Evolutionary conservation across 2,329 filamentous ascomycete species (phyloP), one percentile per base, ranked within the genome.

Genomic region (Venturia pyrina): DNA sequence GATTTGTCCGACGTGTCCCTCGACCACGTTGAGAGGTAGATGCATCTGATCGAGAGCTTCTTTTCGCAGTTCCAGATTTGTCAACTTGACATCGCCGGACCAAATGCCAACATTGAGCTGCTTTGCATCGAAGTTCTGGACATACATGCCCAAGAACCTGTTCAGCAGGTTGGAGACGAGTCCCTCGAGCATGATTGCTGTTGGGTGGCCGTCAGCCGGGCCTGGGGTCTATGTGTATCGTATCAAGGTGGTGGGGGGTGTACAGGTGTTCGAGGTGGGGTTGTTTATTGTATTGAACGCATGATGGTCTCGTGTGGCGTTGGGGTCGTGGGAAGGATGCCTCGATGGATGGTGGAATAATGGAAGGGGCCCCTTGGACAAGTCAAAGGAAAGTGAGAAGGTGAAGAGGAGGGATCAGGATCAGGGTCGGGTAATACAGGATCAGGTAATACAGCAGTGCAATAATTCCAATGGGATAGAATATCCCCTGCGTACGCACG

Each of bases 101-200:
- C 93, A 99, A 73, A 99, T 99, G 69, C 96, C 95, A 69, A 99
- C 93, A 76, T 99, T 99, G 70, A 99, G 85, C 81, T 99, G 95
- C 73, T 91, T 89, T 65, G 95, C 91, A 78, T 99, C 95, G 76
- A 99, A 99, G 79, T 99, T 98, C 84, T 96, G 93, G 78, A 99
- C 93, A 78, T 99, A 99, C 89, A 98, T 96, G 84, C 95, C 96
- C 86, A 99, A 81, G 80, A 99, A 98, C 82, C 96, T 90, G 82
- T 99, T 99, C 72, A 99, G 88, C 82, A 99, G 84, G 79, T 93
- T 96, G 72, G 95, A 92, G 69, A 98, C 95, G 72, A 99, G 84
- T 71, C 93, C 91, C 85, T 99, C 95, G 80, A 99, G 87, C 95
- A 99, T 99, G 73, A 76, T 83, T 83, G 80, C 77, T 73, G 76